Percentiles rank a stretch among this genome's conserved stretches.
These are phyloP conservation scores for Prosopis cineraria DNA, from an alignment of 306 rosid genomes.

Conservation along the genomic window DNA sequence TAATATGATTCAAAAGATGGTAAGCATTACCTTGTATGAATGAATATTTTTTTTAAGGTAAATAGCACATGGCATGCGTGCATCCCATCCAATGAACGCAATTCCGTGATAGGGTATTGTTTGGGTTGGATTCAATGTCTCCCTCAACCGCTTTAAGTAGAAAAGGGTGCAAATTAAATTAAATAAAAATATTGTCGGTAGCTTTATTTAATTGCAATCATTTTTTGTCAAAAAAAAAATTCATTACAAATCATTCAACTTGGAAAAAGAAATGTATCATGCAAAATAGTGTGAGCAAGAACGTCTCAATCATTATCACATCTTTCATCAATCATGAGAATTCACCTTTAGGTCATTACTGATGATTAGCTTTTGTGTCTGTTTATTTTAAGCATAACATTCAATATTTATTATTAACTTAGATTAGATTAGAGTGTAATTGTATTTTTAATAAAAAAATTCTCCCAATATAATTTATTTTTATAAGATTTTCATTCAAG, in stretches of 20 bases:
- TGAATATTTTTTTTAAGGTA: too few relatives aligned
- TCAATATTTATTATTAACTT: too few relatives aligned
- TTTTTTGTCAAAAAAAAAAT: too few relatives aligned
- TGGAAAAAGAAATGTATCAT: not conserved
- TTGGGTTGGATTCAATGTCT: conserved; percentile 14
- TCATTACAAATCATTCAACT: too few relatives aligned
- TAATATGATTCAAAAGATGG: not conserved
- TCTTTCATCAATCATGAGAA: not conserved
- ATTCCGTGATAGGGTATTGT: not conserved
- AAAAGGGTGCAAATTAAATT: conserved; percentile 18
- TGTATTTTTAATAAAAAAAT: too few relatives aligned
- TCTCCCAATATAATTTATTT: too few relatives aligned
- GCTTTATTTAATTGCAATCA: conserved; percentile 16
- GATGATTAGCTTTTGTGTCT: not conserved
- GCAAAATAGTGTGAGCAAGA: not conserved
- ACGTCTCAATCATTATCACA: not conserved
- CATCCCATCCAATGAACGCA: not conserved
- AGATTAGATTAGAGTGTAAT: too few relatives aligned
- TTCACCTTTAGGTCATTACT: not conserved
- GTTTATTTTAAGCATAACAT: too few relatives aligned
- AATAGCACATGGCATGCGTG: not conserved
- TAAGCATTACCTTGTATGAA: too few relatives aligned
- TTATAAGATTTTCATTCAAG: too few relatives aligned
- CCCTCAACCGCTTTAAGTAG: conserved; percentile 34
- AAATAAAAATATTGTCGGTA: not conserved